Base-by-base conservation (phyloP, 805 yeast genomes). In the Candida silvicultrix region DNA sequence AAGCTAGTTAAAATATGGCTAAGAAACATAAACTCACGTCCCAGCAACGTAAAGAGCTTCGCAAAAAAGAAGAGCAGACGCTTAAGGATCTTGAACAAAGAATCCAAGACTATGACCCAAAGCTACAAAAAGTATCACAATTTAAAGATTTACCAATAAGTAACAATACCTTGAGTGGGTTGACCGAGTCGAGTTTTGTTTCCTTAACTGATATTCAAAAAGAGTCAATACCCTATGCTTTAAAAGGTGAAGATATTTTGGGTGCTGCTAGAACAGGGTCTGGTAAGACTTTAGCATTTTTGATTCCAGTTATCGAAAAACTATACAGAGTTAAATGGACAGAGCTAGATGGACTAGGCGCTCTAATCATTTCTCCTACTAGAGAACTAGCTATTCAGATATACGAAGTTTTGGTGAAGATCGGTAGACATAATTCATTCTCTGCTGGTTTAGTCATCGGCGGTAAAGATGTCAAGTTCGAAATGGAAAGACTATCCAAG, bases 201-300 rank as follows among this genome's bases (percentile, higher is more conserved):
- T 74, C 80, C 11, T 65, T 90, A 69, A 94, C 99, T 0, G 96
- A 86, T 38, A 87, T 94, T 47, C 99, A 94, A 58, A 78, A 75
- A 49, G 80, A 80, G 41, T 73, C 96, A 6, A 85, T 94, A 23
- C 85, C 95, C 0, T 66, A 75, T 14, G 80, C 94, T 1, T 67
- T 94, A 49, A 81, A 85, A 55, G 92, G 94, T 1, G 60, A 92
- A 56, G 99, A 94, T 65, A 95, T 92, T 2, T 89, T 94, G 4
- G 98, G 89, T 4, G 97, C 95, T 60, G 96, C 97, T 0, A 95
- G 87, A 5, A 94, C 99, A 0, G 99, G 99, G 0, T 89, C 97
- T 0, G 99, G 99, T 36, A 94, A 94, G 63, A 94, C 99, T 0
- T 62, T 90, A 23, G 88, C 98, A 2, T 94, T 86, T 67, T 78